These are phyloP conservation scores for Fonsecaea multimorphosa DNA, from an alignment of 2,329 filamentous ascomycete genomes.

Conservation along the genomic window DNA sequence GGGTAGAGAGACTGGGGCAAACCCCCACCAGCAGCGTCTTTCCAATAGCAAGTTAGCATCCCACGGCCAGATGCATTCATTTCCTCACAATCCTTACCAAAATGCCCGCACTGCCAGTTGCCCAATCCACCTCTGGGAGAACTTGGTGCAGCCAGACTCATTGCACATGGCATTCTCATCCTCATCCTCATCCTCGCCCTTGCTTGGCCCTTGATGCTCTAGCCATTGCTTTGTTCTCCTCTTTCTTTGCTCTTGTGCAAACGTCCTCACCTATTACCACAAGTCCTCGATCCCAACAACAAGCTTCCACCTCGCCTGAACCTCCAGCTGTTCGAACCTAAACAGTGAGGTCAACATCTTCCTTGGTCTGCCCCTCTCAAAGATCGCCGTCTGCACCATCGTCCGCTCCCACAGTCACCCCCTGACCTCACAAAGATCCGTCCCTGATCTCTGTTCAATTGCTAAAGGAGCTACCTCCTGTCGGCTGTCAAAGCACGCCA, in stretches of 20 bases:
- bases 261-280: neutral
- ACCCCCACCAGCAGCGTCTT: neutral
- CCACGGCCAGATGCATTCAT: constrained; percentile 6
- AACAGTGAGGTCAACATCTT: constrained; percentile 20
- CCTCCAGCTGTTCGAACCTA: constrained; percentile 17
- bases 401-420: neutral
- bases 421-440: constrained; percentile 10
- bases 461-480: constrained; percentile 17
- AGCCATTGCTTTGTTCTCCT: constrained; percentile 7
- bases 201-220: constrained; percentile 4
- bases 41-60: neutral
- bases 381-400: neutral
- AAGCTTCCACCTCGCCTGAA: neutral
- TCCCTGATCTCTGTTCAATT: constrained; percentile 2
- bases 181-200: neutral
- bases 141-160: neutral
- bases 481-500: constrained; percentile 21
- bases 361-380: constrained; percentile 14
- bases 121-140: too few relatives aligned
- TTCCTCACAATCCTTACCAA: neutral
- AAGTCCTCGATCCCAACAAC: neutral
- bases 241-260: constrained; percentile 9
- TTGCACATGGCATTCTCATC: constrained; percentile 5
- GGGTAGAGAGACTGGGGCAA: neutral
- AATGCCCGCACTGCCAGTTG: constrained; percentile 10